Base-by-base conservation (phyloP, 768 basidiomycete genomes). In the Termitomyces eurrhizus region DNA sequence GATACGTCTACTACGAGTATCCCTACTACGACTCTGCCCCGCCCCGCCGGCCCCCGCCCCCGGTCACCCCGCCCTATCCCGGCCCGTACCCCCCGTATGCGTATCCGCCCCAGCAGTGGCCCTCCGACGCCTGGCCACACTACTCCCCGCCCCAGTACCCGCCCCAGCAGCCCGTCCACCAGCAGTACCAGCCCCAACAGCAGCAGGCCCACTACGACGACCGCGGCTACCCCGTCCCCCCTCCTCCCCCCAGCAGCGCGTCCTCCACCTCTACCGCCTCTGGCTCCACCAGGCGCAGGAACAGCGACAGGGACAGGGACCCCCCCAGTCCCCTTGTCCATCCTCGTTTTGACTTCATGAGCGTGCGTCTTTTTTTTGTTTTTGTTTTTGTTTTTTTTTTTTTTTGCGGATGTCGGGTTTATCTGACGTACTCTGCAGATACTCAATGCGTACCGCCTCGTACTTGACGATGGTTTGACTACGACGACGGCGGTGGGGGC, bases 1-100 rank as follows among this genome's bases (percentile, higher is more conserved):
- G 81, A 60, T 84, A 85, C 67, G 75, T 84, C 70, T 87, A 88
- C 56, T 87, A 88, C 68, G 82, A 81, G 63, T 85, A 83, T 53
- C 73, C 41, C 2, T 45, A 42, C 21, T 54, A 56, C 55, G 52
- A 50, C 41, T 18, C 44, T 32, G 24, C 45, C 4, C 26, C 53
- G 44, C 52, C 45, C 33, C 44, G 44, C 4, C 50, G 33, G 24
- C 36, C 53, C 41, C 56, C 45, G 44, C 24, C 29, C 24, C 58
- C 51, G 37, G 42, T 44, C 12, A 35, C 26, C 13, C 8, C 58
- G 11, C 37, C 54, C 0, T 56, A 45, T n/a, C 21, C 44, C 24
- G 45, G 24, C 14, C 62, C 54, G 39, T 46, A 5, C 18, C 62
- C 33, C 6, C 62, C 42, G 46, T 55, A 48, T 4, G 33, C 39